Conservation (phyloP, 164 flowering plant genomes). For the Euptelea pleiosperma region DNA sequence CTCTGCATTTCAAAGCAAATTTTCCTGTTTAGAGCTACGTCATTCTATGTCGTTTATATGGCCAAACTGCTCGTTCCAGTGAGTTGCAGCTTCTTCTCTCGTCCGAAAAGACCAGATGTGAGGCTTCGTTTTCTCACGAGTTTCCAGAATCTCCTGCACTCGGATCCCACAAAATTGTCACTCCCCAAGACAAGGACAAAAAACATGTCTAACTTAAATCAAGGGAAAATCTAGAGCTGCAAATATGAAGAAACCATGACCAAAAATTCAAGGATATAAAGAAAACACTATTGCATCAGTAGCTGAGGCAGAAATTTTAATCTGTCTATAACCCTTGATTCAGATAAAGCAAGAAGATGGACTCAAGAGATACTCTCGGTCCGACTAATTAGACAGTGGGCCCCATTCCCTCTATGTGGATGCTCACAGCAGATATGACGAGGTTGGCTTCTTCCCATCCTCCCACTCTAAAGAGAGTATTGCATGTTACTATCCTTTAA, state of each 20-base stretch:
- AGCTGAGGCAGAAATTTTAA: not conserved
- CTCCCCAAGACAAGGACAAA: too few species aligned
- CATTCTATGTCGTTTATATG: conserved; percentile 42
- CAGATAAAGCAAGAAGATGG: too few species aligned
- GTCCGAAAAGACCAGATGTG: conserved; percentile 66
- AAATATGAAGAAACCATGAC: not conserved
- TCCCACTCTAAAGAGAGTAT: too few species aligned
- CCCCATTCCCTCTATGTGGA: not conserved
- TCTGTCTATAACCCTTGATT: too few species aligned
- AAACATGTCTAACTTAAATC: not conserved
- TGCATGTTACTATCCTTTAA: too few species aligned
- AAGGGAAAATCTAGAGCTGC: not conserved
- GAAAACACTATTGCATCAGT: too few species aligned
- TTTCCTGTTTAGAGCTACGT: conserved; percentile 10
- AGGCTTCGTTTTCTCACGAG: conserved; percentile 43
- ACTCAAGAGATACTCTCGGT: too few species aligned
- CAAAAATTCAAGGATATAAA: too few species aligned
- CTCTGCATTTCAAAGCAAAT: not conserved
- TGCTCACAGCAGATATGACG: too few species aligned
- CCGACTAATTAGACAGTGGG: not conserved
- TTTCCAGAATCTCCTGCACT: conserved; percentile 58
- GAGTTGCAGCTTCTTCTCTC: conserved; percentile 53
- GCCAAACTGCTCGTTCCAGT: conserved; percentile 51
- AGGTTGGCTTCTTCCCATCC: too few species aligned
- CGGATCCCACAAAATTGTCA: conserved; percentile 8